Percentiles rank a stretch among this genome's conserved stretches.
Evolutionary conservation across 306 rosid species (phyloP).

Genomic region (Fagus sylvatica): DNA sequence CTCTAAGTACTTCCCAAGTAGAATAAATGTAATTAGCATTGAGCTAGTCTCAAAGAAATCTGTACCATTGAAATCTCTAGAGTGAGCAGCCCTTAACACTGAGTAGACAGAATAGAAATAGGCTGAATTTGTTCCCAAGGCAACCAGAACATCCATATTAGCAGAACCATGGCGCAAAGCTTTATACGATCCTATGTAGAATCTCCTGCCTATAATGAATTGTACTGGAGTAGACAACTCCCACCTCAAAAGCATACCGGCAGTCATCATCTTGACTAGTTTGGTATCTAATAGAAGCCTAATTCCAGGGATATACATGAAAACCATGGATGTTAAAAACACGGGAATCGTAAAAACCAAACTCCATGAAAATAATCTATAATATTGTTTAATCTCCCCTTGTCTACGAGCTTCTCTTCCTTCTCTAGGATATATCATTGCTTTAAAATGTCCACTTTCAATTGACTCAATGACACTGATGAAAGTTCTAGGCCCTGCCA

Average conservation of each 20-base stretch:
- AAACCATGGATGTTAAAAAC: slow-evolving; percentile 71
- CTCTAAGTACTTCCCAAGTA: slow-evolving; percentile 75
- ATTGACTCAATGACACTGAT: slow-evolving; percentile 59
- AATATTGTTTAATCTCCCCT: slow-evolving; percentile 50
- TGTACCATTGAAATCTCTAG: slow-evolving; percentile 47
- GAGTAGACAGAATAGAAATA: slow-evolving; percentile 77
- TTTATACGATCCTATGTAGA: slow-evolving; percentile 64
- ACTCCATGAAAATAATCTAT: slow-evolving; percentile 57
- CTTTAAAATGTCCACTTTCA: slow-evolving; percentile 60
- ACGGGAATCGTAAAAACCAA: slow-evolving; percentile 59
- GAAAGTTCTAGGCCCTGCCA: slow-evolving; percentile 75
- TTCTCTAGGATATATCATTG: slow-evolving; percentile 48
- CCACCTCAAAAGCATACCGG: slow-evolving; percentile 65
- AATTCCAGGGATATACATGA: slow-evolving; percentile 64
- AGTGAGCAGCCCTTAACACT: slow-evolving; percentile 52
- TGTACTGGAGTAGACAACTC: slow-evolving; percentile 68
- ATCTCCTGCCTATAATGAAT: slow-evolving; percentile 65
- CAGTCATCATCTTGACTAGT: slow-evolving; percentile 52
- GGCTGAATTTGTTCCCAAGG: slow-evolving; percentile 82
- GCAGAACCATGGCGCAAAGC: slow-evolving; percentile 63
- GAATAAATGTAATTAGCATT: slow-evolving; percentile 73
- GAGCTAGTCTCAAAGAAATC: slow-evolving; percentile 86
- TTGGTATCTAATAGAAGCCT: slow-evolving; percentile 48
- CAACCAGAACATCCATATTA: slow-evolving; percentile 81
- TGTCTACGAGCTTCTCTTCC: slow-evolving; percentile 47